phyloP scores from a whole-genome alignment of 495 filamentous ascomycete genomes.

The Hypoxylon perforatum region DNA sequence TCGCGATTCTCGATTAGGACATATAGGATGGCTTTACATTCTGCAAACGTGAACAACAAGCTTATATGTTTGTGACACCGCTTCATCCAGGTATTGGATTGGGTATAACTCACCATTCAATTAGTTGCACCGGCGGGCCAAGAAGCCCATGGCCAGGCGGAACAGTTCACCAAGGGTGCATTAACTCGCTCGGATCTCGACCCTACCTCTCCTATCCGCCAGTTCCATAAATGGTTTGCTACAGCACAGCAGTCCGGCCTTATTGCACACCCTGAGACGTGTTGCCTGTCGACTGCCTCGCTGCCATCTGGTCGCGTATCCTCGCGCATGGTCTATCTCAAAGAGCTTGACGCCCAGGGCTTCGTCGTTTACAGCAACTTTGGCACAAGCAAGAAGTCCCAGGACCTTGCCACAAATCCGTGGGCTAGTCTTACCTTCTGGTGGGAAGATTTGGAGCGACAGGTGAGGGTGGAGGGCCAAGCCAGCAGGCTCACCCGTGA shows the following conservation, averaged over 20 bases:
- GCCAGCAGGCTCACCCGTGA: conserved; percentile 72
- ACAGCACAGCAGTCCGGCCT: conserved; percentile 66
- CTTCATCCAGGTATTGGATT: conserved; percentile 7
- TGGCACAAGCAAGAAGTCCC: conserved; percentile 77
- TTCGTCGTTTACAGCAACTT: conserved; percentile 96
- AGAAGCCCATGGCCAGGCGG: conserved; percentile 61
- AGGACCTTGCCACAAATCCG: conserved; percentile 72
- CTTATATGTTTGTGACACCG: conserved; percentile 62
- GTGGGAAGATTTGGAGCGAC: conserved; percentile 80
- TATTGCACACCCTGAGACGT: conserved; percentile 79
- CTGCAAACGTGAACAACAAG: conserved; percentile 54
- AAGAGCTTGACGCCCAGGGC: conserved; percentile 75
- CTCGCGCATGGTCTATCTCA: conserved; percentile 89
- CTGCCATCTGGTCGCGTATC: conserved; percentile 87
- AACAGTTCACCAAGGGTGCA: conserved; percentile 69
- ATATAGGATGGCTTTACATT: conserved; percentile 60
- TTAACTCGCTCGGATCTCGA: conserved; percentile 66
- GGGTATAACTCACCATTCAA: conserved; percentile 13
- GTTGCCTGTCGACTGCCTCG: conserved; percentile 83
- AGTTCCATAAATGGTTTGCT: conserved; percentile 90
- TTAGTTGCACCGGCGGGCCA: conserved; percentile 55
- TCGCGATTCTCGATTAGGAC: conserved; percentile 29
- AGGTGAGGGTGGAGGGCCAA: conserved; percentile 84
- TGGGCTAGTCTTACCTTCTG: conserved; percentile 80
- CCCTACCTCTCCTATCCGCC: conserved; percentile 69